Evolutionary conservation across 2,329 filamentous ascomycete species (phyloP), one percentile per base, ranked within the genome.

Genomic region (Cladosporium cucumerinum): DNA sequence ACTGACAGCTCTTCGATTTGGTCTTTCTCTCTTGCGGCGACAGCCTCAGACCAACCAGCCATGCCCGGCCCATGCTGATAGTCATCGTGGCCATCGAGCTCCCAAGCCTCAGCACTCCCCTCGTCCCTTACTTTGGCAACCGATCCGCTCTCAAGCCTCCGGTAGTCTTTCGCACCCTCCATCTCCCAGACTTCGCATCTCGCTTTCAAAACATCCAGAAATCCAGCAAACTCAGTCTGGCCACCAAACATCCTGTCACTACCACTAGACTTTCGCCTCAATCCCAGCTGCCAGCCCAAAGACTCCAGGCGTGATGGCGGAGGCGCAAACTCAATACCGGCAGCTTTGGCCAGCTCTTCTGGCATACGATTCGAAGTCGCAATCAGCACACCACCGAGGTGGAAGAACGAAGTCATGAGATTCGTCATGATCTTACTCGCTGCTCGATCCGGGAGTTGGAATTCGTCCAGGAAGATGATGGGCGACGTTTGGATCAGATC

Each of bases 151-250:
- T 89, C 86, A 59, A 83, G 79, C 69, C 91, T 81, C 82, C 90
- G 70, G 66, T 82, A 94, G 72, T 95, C 91, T 63, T 81, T 86
- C 1, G 84, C 84, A 1, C 90, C 88, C 69, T 92, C 89, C 85
- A 94, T 93, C 73, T 93, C 89, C 89, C 90, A 93, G 58, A 93
- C 87, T 71, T 94, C 90, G 73, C 91, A 94, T 63, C 91, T 82
- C 11, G 89, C 88, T 73, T 89, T 90, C 39, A 94, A 75, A 0
- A 94, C 87, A 51, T 93, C 88, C 11, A 94, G 79, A 67, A 95
- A 94, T 2, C 84, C 83, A 2, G 88, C 85, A 79, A 93, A 94
- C 72, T 94, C 91, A 63, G 89, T 89, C 54, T 85, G 84, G 46
- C 84, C 80, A 1, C 85, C 84, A 70, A 84, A 87, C 48, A 88